These are phyloP conservation scores for Pterocarpus santalinus DNA, from an alignment of 306 rosid genomes.

Conservation along the genomic window DNA sequence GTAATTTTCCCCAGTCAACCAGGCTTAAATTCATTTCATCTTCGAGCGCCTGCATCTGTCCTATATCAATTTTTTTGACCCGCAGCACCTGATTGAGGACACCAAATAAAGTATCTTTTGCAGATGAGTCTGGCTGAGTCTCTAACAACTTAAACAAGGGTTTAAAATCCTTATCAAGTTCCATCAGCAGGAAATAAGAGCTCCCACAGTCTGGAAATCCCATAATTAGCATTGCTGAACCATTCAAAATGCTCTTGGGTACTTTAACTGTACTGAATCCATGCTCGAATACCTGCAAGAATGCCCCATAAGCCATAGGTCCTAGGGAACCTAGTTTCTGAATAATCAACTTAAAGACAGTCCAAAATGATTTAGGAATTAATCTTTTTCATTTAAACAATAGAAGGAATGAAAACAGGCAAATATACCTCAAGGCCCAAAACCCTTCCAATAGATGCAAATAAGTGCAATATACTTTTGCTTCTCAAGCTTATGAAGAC, in stretches of 20 bases:
- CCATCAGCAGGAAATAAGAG: slow-evolving; percentile 84
- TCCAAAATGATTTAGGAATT: slow-evolving; percentile 23
- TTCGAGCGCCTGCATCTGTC: slow-evolving; percentile 87
- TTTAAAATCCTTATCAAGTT: slow-evolving; percentile 92
- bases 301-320: slow-evolving; percentile 41
- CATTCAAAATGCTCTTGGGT: slow-evolving; percentile 74
- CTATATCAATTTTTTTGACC: slow-evolving; percentile 76
- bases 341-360: slow-evolving; percentile 38
- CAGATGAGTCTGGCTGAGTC: slow-evolving; percentile 70
- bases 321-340: slow-evolving; percentile 23
- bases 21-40: slow-evolving; percentile 90
- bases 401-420: slow-evolving; percentile 23
- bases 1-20: slow-evolving; percentile 77
- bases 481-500: slow-evolving; percentile 89
- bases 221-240: slow-evolving; percentile 83
- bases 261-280: slow-evolving; percentile 78
- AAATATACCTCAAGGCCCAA: slow-evolving; percentile 88
- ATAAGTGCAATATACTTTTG: slow-evolving; percentile 90
- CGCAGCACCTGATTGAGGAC: slow-evolving; percentile 75
- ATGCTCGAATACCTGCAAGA: slow-evolving; percentile 85
- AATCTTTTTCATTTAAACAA: background rate
- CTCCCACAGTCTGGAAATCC: slow-evolving; percentile 96
- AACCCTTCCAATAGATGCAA: slow-evolving; percentile 90
- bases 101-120: slow-evolving; percentile 66
- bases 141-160: slow-evolving; percentile 91